Conservation (phyloP, 169 alveolate genomes). For the Plasmodium cynomolgi region DNA sequence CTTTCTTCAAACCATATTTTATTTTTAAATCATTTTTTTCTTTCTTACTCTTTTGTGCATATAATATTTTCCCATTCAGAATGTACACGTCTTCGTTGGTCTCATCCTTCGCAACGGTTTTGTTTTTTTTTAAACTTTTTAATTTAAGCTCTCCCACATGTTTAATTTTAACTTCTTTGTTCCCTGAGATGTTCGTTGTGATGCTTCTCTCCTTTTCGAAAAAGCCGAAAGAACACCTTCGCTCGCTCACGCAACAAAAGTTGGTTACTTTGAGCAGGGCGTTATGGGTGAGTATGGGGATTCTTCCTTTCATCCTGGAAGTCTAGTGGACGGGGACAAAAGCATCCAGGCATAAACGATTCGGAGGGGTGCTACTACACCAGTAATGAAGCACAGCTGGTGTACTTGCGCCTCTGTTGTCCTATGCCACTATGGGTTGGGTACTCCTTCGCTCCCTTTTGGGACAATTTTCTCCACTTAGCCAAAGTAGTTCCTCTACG, state of each 20-base stretch:
- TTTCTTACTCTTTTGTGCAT: slow-evolving; percentile 51
- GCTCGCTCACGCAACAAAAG: not conserved
- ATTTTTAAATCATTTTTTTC: slow-evolving; percentile 42
- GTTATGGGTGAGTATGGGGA: slow-evolving; percentile 9
- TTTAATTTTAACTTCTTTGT: slow-evolving; percentile 41
- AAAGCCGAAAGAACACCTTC: not conserved
- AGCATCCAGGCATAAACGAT: not conserved
- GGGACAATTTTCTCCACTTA: not conserved
- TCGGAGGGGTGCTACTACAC: not conserved
- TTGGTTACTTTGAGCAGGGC: not conserved
- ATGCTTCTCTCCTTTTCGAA: not conserved
- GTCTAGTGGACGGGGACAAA: not conserved
- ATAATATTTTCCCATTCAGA: slow-evolving; percentile 57
- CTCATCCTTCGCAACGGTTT: slow-evolving; percentile 17
- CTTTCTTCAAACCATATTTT: slow-evolving; percentile 1
- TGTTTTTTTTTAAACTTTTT: slow-evolving; percentile 52
- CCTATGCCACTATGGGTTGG: not conserved
- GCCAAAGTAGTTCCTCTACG: not conserved
- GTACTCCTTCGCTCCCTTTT: not conserved
- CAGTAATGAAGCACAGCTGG: not conserved
- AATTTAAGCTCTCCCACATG: slow-evolving; percentile 9
- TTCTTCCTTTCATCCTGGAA: slow-evolving; percentile 9
- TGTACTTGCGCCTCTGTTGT: not conserved
- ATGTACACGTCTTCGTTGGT: slow-evolving; percentile 48
- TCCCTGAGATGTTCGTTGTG: slow-evolving; percentile 27